Evolutionary conservation across 2,329 filamentous ascomycete species (phyloP).

Genomic region (Diaporthe sp.): DNA sequence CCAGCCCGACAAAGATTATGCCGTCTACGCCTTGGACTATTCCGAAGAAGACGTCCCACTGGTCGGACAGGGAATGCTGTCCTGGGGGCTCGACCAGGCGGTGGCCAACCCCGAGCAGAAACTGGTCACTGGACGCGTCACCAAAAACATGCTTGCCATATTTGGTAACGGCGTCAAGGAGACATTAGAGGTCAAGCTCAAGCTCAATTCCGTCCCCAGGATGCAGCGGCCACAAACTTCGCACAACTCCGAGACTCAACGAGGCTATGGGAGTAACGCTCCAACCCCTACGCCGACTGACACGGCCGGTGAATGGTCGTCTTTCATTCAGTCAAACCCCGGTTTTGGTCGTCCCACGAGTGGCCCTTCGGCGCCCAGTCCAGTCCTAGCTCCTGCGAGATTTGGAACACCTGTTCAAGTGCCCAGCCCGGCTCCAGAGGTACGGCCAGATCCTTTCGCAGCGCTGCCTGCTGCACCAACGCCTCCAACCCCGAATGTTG

Average conservation of each 20-base stretch:
- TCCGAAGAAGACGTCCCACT: slow-evolving; percentile 94
- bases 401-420: slow-evolving; percentile 36
- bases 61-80: slow-evolving; percentile 95
- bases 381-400: slow-evolving; percentile 48
- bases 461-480: slow-evolving; percentile 36
- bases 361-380: slow-evolving; percentile 49
- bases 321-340: slow-evolving; percentile 80
- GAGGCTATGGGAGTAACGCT: slow-evolving; percentile 38
- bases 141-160: slow-evolving; percentile 85
- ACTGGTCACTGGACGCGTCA: slow-evolving; percentile 90
- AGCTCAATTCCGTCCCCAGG: slow-evolving; percentile 82
- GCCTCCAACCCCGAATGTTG: slow-evolving; percentile 31
- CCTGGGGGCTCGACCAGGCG: slow-evolving; percentile 76
- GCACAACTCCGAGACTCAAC: slow-evolving; percentile 39
- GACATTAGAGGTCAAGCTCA: slow-evolving; percentile 92
- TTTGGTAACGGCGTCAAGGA: slow-evolving; percentile 88
- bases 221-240: slow-evolving; percentile 51
- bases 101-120: slow-evolving; percentile 70
- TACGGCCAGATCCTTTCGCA: slow-evolving; percentile 31
- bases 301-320: slow-evolving; percentile 78
- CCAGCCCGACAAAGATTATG: slow-evolving; percentile 84
- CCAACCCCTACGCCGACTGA: slow-evolving; percentile 66
- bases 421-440: slow-evolving; percentile 37
- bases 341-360: slow-evolving; percentile 56
- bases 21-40: slow-evolving; percentile 97